Evolutionary conservation across 108 stramenopile species (phyloP).

Genomic region (Schizochytrium sp.): DNA sequence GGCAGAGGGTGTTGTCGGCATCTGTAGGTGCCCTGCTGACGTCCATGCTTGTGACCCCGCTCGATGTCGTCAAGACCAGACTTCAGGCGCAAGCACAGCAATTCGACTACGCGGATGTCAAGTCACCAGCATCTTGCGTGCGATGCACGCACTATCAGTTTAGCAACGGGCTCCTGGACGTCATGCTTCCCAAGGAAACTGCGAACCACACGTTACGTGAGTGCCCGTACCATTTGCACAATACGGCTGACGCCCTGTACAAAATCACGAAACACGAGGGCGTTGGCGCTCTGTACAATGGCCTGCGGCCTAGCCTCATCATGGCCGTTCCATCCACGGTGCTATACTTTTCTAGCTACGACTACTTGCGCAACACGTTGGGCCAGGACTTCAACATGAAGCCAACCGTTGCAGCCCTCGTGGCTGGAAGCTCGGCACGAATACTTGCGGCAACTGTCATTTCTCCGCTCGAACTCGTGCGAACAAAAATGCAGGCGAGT

Average conservation of each 20-base stretch:
- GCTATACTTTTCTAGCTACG: constrained; percentile 78
- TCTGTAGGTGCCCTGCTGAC: constrained; percentile 9
- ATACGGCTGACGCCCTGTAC: constrained; percentile 3
- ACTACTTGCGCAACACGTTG: constrained; percentile 35
- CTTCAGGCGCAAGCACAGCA: neutral
- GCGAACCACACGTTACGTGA: neutral
- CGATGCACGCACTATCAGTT: neutral
- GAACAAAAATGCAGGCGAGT: constrained; percentile 38
- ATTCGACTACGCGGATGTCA: neutral
- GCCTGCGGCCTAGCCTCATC: constrained; percentile 40
- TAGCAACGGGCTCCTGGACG: neutral
- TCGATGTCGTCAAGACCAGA: constrained; percentile 22
- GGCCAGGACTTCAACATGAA: neutral
- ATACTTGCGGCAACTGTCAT: constrained; percentile 63
- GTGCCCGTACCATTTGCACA: neutral
- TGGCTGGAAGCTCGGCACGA: constrained; percentile 68
- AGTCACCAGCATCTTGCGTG: neutral
- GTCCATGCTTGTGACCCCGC: constrained; percentile 9
- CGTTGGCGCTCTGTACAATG: constrained; percentile 38
- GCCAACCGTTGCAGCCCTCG: constrained; percentile 39
- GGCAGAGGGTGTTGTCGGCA: neutral
- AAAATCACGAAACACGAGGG: constrained; percentile 44
- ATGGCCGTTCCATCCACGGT: constrained; percentile 72
- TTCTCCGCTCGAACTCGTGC: constrained; percentile 77
- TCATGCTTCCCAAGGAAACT: neutral